Percentiles rank a stretch among this genome's conserved stretches.
These are phyloP conservation scores for Jaenimonas drosophilae DNA, from an alignment of 208 protist species.

Conservation along the genomic window DNA sequence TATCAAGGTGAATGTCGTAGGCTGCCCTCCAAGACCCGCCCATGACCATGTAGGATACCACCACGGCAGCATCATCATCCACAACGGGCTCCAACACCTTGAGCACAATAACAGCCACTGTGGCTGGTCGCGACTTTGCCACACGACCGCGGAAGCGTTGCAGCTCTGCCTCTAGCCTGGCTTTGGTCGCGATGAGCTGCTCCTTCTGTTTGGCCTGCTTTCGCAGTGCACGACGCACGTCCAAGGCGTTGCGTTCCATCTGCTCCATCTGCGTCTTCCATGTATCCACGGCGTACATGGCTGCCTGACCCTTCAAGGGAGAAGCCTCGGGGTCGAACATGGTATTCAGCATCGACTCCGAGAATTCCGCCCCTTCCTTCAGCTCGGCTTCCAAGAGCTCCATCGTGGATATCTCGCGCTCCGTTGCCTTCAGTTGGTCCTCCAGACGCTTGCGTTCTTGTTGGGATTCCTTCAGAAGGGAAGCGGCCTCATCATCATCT, in stretches of 20 bases:
- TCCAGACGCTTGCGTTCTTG: slow-evolving; percentile 1
- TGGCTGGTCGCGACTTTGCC: not conserved
- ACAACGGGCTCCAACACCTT: not conserved
- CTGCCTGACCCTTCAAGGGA: slow-evolving; percentile 1
- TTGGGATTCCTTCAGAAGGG: not conserved
- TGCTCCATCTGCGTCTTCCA: slow-evolving; percentile 13
- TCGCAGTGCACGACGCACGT: slow-evolving; percentile 2
- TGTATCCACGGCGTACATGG: slow-evolving; percentile 2
- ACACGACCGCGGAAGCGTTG: not conserved
- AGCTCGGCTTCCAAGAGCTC: slow-evolving; percentile 3
- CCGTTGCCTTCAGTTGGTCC: not conserved
- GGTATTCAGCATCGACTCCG: slow-evolving; percentile 1
- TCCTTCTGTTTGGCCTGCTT: slow-evolving; percentile 1
- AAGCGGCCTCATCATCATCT: not conserved
- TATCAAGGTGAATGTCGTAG: slow-evolving; percentile 15
- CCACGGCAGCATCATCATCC: slow-evolving; percentile 2
- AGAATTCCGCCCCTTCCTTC: slow-evolving; percentile 7
- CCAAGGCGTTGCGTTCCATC: not conserved
- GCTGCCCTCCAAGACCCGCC: slow-evolving; percentile 7
- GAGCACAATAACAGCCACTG: slow-evolving; percentile 7
- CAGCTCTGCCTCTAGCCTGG: not conserved
- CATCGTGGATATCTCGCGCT: slow-evolving; percentile 3
- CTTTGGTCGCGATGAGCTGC: not conserved
- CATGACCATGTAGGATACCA: slow-evolving; percentile 12
- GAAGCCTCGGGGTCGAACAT: slow-evolving; percentile 2